Evolutionary conservation across 768 basidiomycete species (phyloP).

Genomic region (Saitozyma sp.): DNA sequence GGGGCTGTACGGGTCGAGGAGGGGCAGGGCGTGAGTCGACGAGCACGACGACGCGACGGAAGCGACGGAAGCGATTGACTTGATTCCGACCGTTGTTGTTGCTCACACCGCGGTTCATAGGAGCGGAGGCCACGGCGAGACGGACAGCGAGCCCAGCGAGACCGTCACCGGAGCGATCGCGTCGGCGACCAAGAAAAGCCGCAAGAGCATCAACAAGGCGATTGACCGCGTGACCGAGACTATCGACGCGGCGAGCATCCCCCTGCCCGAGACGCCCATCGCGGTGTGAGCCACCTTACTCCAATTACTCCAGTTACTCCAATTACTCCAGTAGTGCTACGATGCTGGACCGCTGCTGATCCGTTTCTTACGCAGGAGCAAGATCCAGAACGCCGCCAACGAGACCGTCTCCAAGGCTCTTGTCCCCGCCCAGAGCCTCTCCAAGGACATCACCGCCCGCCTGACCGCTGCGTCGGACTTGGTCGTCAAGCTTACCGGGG

Average conservation of each 20-base stretch:
- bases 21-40: constrained; percentile 1
- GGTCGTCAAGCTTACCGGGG: too few species aligned
- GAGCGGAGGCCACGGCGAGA: not conserved
- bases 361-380: not conserved
- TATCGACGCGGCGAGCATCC: constrained; percentile 39
- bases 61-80: too few species aligned
- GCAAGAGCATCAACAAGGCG: constrained; percentile 39
- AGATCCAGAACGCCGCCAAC: constrained; percentile 14
- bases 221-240: constrained; percentile 21
- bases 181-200: constrained; percentile 7
- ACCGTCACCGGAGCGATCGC: not conserved
- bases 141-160: constrained; percentile 4
- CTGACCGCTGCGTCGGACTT: not conserved
- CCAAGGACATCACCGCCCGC: constrained; percentile 8
- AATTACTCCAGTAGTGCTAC: too few species aligned
- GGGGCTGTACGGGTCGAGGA: constrained; percentile 34
- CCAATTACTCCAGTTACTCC: too few species aligned
- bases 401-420: constrained; percentile 12
- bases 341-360: too few species aligned
- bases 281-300: constrained; percentile 19
- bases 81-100: too few species aligned
- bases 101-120: too few species aligned
- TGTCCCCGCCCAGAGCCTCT: constrained; percentile 5
- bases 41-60: too few species aligned
- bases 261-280: constrained; percentile 36